Conservation (phyloP, 2,329 filamentous ascomycete genomes). For the Dothistroma pini region DNA sequence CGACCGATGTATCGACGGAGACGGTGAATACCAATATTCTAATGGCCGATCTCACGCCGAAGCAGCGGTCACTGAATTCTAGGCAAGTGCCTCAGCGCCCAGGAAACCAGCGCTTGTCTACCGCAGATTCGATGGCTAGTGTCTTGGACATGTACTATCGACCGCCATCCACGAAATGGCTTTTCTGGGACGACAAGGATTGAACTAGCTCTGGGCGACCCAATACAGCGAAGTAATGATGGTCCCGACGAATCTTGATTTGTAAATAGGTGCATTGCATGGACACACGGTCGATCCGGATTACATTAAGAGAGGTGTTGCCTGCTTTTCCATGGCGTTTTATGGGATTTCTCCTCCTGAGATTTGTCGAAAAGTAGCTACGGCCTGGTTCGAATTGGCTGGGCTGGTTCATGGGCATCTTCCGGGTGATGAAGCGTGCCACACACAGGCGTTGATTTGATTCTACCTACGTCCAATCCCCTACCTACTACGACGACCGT, state of each 20-base stretch:
- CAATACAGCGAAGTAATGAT: neutral
- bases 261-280: conserved; percentile 7
- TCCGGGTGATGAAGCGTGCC: neutral
- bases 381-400: conserved; percentile 1
- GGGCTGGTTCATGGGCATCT: neutral
- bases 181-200: neutral
- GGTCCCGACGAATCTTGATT: conserved; percentile 6
- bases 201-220: neutral
- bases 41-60: conserved; percentile 10
- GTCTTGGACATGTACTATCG: conserved; percentile 5
- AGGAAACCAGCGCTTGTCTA: neutral
- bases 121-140: conserved; percentile 1
- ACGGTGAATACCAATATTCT: conserved; percentile 22
- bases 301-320: neutral
- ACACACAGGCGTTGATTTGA: neutral
- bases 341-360: neutral
- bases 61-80: neutral
- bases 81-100: neutral
- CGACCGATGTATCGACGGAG: conserved; percentile 18
- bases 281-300: conserved; percentile 1
- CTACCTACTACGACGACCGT: neutral
- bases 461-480: neutral
- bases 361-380: conserved; percentile 1
- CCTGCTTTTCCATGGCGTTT: neutral
- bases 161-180: conserved; percentile 1